Conservation (phyloP, 2,329 filamentous ascomycete species). For the Cytospora piceicola region DNA sequence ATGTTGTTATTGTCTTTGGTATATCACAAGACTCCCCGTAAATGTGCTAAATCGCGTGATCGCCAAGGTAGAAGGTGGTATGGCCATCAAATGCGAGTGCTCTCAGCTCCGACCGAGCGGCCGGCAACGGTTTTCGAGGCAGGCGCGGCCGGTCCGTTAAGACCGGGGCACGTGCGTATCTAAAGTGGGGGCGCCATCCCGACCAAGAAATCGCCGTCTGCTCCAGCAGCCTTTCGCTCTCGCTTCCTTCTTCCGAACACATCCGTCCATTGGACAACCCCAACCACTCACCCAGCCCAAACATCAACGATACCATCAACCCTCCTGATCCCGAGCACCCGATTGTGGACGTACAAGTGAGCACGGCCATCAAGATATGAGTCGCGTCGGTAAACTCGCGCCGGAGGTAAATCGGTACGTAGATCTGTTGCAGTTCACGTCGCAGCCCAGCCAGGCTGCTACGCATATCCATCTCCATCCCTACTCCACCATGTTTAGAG, state of each 20-base stretch:
- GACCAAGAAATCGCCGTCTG: constrained; percentile 14
- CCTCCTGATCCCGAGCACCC: constrained; percentile 21
- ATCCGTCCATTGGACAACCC: constrained; percentile 27
- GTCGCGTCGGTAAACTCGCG: constrained; percentile 94
- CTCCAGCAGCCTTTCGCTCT: constrained; percentile 23
- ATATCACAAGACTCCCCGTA: not conserved
- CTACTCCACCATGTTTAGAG: constrained; percentile 9
- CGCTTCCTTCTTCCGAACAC: constrained; percentile 27
- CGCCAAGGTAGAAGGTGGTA: not conserved
- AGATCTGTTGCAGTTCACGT: constrained; percentile 33
- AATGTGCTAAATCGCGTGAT: not conserved
- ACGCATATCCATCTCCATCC: constrained; percentile 13
- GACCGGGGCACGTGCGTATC: constrained; percentile 22
- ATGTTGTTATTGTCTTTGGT: not conserved
- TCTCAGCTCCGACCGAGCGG: constrained; percentile 10
- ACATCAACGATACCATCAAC: constrained; percentile 13
- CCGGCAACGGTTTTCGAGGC: constrained; percentile 15
- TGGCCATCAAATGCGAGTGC: not conserved
- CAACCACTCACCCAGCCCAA: constrained; percentile 8
- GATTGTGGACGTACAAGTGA: constrained; percentile 27
- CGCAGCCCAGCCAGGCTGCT: constrained; percentile 8
- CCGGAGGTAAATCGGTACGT: constrained; percentile 98
- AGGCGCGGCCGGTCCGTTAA: constrained; percentile 8
- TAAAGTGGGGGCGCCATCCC: constrained; percentile 20
- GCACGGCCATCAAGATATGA: constrained; percentile 74